Percentiles rank a stretch among this genome's conserved stretches.
phyloP scores from a whole-genome alignment of 441 rosid species.

The Populus tomentosa region DNA sequence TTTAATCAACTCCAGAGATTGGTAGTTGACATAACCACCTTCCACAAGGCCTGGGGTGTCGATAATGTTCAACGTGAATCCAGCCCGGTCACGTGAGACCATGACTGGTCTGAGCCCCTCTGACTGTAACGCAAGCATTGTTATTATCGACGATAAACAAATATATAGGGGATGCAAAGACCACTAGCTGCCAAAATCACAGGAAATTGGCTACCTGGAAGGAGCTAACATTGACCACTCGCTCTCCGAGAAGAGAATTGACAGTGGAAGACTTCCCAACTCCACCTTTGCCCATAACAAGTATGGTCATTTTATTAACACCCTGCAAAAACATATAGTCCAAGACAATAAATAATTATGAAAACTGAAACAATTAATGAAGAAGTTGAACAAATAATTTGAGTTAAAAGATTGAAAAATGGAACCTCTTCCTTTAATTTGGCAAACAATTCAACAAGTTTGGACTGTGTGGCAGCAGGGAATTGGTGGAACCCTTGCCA shows the following conservation, averaged over 20 bases:
- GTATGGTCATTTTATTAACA: slow-evolving; percentile 69
- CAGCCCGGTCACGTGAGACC: slow-evolving; percentile 80
- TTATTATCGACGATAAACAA: not conserved
- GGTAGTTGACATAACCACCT: slow-evolving; percentile 92
- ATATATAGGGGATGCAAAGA: not conserved
- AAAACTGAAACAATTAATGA: not conserved
- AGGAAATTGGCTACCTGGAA: slow-evolving; percentile 50
- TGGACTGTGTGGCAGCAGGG: slow-evolving; percentile 76
- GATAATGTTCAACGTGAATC: slow-evolving; percentile 72
- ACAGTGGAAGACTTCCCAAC: slow-evolving; percentile 98
- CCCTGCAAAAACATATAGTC: slow-evolving; percentile 39
- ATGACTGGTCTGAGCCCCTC: slow-evolving; percentile 79
- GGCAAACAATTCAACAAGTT: slow-evolving; percentile 63
- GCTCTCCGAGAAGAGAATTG: slow-evolving; percentile 93
- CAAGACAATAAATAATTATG: not conserved
- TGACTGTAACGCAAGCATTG: slow-evolving; percentile 41
- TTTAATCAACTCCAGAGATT: slow-evolving; percentile 83
- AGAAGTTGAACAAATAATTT: not conserved
- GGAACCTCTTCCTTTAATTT: slow-evolving; percentile 81
- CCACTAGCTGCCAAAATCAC: not conserved
- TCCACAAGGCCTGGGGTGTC: slow-evolving; percentile 96
- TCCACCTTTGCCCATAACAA: slow-evolving; percentile 96
- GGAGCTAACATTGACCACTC: slow-evolving; percentile 75
- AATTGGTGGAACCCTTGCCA: slow-evolving; percentile 91
- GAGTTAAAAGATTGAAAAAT: not conserved